These are phyloP conservation scores for Cyclocybe aegerita DNA, from an alignment of 768 basidiomycete genomes.

Conservation along the genomic window DNA sequence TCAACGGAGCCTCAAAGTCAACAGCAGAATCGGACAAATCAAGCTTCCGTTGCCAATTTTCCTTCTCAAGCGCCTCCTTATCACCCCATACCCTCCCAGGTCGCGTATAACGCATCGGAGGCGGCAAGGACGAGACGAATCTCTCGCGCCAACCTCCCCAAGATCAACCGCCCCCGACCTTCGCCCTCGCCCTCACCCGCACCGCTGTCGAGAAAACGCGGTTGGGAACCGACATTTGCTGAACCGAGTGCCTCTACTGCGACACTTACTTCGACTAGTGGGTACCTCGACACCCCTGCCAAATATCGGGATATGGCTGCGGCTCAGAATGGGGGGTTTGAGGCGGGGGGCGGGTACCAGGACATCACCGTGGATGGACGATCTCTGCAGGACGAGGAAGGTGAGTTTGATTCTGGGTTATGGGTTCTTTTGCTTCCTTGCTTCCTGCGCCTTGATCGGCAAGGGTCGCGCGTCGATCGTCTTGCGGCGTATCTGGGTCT, in stretches of 20 bases:
- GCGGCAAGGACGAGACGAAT: slow-evolving; percentile 5
- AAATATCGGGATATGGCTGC: slow-evolving; percentile 54
- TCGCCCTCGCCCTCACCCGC: slow-evolving; percentile 30
- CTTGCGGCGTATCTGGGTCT: too few relatives aligned
- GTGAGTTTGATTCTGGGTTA: slow-evolving; percentile 18
- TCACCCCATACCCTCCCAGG: slow-evolving; percentile 11
- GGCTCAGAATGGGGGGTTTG: slow-evolving; percentile 19
- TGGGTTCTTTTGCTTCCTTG: slow-evolving; percentile 6
- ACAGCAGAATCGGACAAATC: slow-evolving; percentile 10
- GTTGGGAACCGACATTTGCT: slow-evolving; percentile 67
- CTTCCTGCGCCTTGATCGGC: background rate
- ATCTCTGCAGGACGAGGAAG: slow-evolving; percentile 20
- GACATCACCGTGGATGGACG: slow-evolving; percentile 23
- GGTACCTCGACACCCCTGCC: slow-evolving; percentile 70
- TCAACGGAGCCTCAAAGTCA: slow-evolving; percentile 9
- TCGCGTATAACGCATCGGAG: slow-evolving; percentile 14
- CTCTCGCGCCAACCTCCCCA: slow-evolving; percentile 20
- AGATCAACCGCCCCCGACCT: slow-evolving; percentile 23
- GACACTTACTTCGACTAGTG: slow-evolving; percentile 52
- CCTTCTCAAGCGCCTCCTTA: slow-evolving; percentile 7
- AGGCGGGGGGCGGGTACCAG: slow-evolving; percentile 21
- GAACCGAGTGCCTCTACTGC: slow-evolving; percentile 53
- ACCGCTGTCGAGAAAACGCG: slow-evolving; percentile 57
- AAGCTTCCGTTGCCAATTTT: slow-evolving; percentile 8
- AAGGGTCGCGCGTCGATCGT: too few relatives aligned